These are phyloP conservation scores for Astraeus odoratus DNA, from an alignment of 768 basidiomycete genomes.

Conservation along the genomic window DNA sequence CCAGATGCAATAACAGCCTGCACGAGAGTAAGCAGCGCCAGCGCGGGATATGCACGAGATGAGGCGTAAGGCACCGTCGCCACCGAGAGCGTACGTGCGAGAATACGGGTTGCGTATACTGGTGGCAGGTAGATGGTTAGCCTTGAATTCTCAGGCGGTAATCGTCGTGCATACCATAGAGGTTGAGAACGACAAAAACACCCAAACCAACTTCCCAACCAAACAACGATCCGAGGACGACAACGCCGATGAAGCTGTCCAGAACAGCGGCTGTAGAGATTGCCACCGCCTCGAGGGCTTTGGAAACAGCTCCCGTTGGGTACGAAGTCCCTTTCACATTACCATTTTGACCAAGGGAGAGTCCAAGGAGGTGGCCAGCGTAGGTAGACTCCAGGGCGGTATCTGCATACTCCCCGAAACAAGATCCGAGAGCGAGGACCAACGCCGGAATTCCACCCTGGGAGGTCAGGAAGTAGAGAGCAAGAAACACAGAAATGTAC, in stretches of 20 bases:
- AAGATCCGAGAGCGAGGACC: slow-evolving; percentile 70
- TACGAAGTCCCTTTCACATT: slow-evolving; percentile 56
- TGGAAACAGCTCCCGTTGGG: slow-evolving; percentile 10
- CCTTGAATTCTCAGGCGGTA: neutral
- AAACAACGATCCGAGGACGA: slow-evolving; percentile 56
- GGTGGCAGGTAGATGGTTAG: neutral
- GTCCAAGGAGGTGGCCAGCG: slow-evolving; percentile 80
- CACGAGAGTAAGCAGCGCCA: slow-evolving; percentile 27
- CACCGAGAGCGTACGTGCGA: neutral
- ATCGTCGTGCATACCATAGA: slow-evolving; percentile 50
- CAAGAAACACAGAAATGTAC: slow-evolving; percentile 61
- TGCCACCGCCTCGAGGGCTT: slow-evolving; percentile 27
- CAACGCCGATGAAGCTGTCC: slow-evolving; percentile 68
- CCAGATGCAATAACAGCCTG: slow-evolving; percentile 79
- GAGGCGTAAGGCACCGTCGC: slow-evolving; percentile 1
- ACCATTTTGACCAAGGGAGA: slow-evolving; percentile 74
- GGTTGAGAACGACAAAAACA: slow-evolving; percentile 65
- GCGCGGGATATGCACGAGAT: slow-evolving; percentile 7
- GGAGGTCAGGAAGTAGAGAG: slow-evolving; percentile 67
- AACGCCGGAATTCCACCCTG: slow-evolving; percentile 69
- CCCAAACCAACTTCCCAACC: slow-evolving; percentile 62
- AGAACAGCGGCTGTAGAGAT: slow-evolving; percentile 77
- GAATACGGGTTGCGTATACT: slow-evolving; percentile 16
- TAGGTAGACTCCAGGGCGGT: slow-evolving; percentile 52
- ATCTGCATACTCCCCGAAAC: slow-evolving; percentile 87